Percentiles rank a stretch among this genome's conserved stretches.
These are phyloP conservation scores for Alternaria longipes DNA, from an alignment of 2,329 filamentous ascomycete genomes.

Conservation along the genomic window DNA sequence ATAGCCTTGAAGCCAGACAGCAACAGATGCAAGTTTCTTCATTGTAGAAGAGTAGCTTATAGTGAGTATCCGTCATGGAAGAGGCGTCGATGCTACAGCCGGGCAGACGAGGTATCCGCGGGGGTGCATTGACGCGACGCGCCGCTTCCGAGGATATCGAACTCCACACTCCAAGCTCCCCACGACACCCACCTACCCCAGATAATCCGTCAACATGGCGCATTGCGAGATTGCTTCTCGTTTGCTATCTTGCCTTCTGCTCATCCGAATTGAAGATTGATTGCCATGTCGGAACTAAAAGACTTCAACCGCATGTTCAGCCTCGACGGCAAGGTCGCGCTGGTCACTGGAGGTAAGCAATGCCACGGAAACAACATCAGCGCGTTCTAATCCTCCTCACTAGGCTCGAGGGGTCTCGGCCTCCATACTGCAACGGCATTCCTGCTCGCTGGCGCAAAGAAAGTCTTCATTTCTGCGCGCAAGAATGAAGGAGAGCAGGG, in stretches of 20 bases:
- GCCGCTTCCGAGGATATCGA: slow-evolving; percentile 33
- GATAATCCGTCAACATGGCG: slow-evolving; percentile 24
- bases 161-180: slow-evolving; percentile 35
- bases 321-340: slow-evolving; percentile 50
- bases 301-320: slow-evolving; percentile 48
- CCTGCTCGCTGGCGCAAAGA: slow-evolving; percentile 52
- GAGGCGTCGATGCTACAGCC: slow-evolving; percentile 25
- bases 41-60: background rate
- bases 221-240: background rate
- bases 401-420: slow-evolving; percentile 53
- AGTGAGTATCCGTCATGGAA: background rate
- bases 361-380: background rate
- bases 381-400: background rate
- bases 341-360: slow-evolving; percentile 48
- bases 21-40: background rate
- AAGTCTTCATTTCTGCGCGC: slow-evolving; percentile 52
- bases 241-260: background rate
- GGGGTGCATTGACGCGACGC: slow-evolving; percentile 26
- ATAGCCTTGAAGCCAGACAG: background rate
- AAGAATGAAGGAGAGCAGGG: slow-evolving; percentile 51
- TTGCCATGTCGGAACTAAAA: slow-evolving; percentile 44
- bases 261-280: slow-evolving; percentile 10
- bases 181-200: slow-evolving; percentile 19
- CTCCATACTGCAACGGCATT: slow-evolving; percentile 53
- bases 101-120: slow-evolving; percentile 20